Evolutionary conservation across 768 basidiomycete genomes (phyloP).

Genomic region (Naematelia aurantialba): DNA sequence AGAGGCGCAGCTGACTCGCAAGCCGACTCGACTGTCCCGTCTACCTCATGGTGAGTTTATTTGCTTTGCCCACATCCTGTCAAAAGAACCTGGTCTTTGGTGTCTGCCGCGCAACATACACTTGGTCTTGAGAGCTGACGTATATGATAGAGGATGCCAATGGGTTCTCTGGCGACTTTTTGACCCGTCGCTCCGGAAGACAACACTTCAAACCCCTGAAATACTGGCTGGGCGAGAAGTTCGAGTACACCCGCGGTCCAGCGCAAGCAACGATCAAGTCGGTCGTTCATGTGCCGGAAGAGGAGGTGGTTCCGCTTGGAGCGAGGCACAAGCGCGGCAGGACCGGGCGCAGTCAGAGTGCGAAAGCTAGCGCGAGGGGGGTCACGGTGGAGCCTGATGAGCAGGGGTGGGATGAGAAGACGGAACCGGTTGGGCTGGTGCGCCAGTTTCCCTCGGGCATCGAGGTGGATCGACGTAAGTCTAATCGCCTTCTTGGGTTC

Average conservation of each 20-base stretch:
- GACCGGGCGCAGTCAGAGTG: slow-evolving; percentile 18
- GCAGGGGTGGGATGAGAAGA: slow-evolving; percentile 83
- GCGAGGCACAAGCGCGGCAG: slow-evolving; percentile 16
- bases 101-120: not conserved
- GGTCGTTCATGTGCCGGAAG: slow-evolving; percentile 60
- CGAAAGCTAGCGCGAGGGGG: slow-evolving; percentile 14
- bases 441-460: slow-evolving; percentile 62
- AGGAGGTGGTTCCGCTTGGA: slow-evolving; percentile 56
- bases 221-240: slow-evolving; percentile 88
- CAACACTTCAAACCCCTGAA: slow-evolving; percentile 70
- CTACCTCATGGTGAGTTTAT: not conserved
- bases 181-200: slow-evolving; percentile 69
- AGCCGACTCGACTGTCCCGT: not conserved
- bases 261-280: slow-evolving; percentile 62
- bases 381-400: slow-evolving; percentile 35
- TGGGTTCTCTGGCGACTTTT: slow-evolving; percentile 45
- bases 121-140: not conserved
- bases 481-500: no score
- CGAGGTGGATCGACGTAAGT: slow-evolving; percentile 70
- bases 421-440: slow-evolving; percentile 63
- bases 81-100: no score
- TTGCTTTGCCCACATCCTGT: no score
- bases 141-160: slow-evolving; percentile 16
- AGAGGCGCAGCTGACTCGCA: not conserved
- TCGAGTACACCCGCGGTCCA: slow-evolving; percentile 68